Base-by-base conservation (phyloP, 148 eudicot genomes). In the Arctostaphylos glauca region DNA sequence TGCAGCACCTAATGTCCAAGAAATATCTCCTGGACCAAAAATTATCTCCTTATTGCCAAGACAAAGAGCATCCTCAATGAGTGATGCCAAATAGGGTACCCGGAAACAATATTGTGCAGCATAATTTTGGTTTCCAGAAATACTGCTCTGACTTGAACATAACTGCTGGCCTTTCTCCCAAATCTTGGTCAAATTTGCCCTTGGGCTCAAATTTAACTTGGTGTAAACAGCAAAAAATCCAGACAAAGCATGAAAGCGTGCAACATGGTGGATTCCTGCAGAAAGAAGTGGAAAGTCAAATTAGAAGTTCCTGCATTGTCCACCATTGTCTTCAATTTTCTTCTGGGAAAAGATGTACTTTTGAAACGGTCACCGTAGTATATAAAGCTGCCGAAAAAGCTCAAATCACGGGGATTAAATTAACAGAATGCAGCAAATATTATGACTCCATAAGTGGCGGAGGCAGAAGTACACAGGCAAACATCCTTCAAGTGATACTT, bases 1-100 rank as follows among this genome's bases (percentile, higher is more conserved):
- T 72, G 95, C 91, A 62, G 95, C 94, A 75, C 98, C 98, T 88
- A 94, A 82, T 1, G 98, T 90, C 95, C 95, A 92, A 78, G 98
- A 88, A 82, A 90, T 85, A 81, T 91, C 94, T 38, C 95, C 94
- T 0, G 98, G 95, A 62, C 98, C 98, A 87, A 92, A 92, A 62
- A 87, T 74, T 74, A 92, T 89, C 70, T 91, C 90, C 59, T 55
- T 87, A 68, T 87, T 81, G 21, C 90, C 82, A 55, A 94, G 82
- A 64, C 93, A 89, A 23, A 94, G 90, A 83, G 92, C 88, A 67
- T 94, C 87, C 76, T 89, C 92, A 14, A 94, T 83, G 3, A 94
- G 90, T 14, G 92, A 89, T 81, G 89, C 88, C 81, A 94, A 66
- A 85, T 91, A 94, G 52, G 94, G 91, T 54, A 88, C 91, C 84